Conservation (phyloP, 371 early-diverging fungal genomes). For the Phascolomyces articulosus region DNA sequence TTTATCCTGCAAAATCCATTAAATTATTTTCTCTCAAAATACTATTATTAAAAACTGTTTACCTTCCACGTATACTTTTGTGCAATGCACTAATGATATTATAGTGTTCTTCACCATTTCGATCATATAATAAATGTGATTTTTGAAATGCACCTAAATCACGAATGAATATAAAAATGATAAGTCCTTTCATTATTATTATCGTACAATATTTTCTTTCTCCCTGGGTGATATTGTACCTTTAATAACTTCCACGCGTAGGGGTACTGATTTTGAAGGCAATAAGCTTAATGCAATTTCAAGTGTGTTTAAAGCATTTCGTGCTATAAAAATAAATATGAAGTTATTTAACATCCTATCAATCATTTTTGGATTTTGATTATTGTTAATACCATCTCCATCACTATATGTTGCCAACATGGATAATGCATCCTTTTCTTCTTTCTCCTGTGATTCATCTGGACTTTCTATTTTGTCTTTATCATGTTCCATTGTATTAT, state of each 20-base stretch:
- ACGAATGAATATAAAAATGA: too few species aligned
- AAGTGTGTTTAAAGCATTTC: conserved; percentile 70
- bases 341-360: too few species aligned
- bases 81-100: conserved; percentile 88
- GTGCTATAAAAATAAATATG: conserved; percentile 40
- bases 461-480: not conserved
- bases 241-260: conserved; percentile 33
- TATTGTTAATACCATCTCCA: conserved; percentile 62
- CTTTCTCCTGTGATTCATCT: conserved; percentile 20
- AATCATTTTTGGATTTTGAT: too few species aligned
- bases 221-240: too few species aligned
- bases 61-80: conserved; percentile 82
- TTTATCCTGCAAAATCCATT: not conserved
- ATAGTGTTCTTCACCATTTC: conserved; percentile 88
- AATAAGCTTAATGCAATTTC: conserved; percentile 61
- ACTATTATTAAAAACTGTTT: conserved; percentile 1
- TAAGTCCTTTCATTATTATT: too few species aligned
- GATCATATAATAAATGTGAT: conserved; percentile 79
- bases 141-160: conserved; percentile 70
- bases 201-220: too few species aligned
- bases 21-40: not conserved
- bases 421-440: conserved; percentile 35
- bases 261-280: conserved; percentile 22
- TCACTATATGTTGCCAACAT: conserved; percentile 65
- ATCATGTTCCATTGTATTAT: not conserved